Base-by-base conservation (phyloP, 768 basidiomycete species). In the Artomyces pyxidatus region DNA sequence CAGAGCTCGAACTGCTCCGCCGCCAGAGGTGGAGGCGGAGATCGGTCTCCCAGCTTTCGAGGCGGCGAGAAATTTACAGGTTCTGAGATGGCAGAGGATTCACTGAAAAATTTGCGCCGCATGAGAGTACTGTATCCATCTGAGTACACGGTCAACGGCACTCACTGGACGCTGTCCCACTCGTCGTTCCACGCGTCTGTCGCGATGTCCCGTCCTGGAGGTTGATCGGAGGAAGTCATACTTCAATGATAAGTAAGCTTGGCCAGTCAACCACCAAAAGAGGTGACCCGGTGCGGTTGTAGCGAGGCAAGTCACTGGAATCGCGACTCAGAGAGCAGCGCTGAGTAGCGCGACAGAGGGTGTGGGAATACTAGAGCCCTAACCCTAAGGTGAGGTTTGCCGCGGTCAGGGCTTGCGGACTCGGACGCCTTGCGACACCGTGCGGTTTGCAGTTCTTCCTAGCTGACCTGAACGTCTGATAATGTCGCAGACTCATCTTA, bases 1-100 rank as follows among this genome's bases (percentile, higher is more conserved):
- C 45, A 45, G 8, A 58, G 48, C n/a, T 58, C 56, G 37, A 51
- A 55, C 21, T 57, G 37, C 8, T 51, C 53, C 14, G 43, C 49
- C 9, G 7, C 17, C 4, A 11, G 38, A n/a, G 7, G n/a, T 51
- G 19, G 10, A 37, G 23, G 35, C 27, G 52, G 21, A 39, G 42
- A 42, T 14, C 16, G 43, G 39, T 41, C 39, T 6, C 12, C 39
- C 22, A 35, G 14, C 32, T 35, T 35, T 12, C 3, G 12, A 12
- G 32, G 32, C 4, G 32, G 32, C 17, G 32, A 35, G 32, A 35
- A 17, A n/a, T n/a, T n/a, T n/a, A n/a, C n/a, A n/a, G n/a, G n/a
- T n/a, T n/a, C n/a, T n/a, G n/a, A n/a, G n/a, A n/a, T n/a, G n/a
- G n/a, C n/a, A n/a, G n/a, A n/a, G n/a, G n/a, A n/a, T n/a, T n/a